These are phyloP conservation scores for Fusarium sp. DNA, from an alignment of 2,329 filamentous ascomycete genomes.

Conservation along the genomic window DNA sequence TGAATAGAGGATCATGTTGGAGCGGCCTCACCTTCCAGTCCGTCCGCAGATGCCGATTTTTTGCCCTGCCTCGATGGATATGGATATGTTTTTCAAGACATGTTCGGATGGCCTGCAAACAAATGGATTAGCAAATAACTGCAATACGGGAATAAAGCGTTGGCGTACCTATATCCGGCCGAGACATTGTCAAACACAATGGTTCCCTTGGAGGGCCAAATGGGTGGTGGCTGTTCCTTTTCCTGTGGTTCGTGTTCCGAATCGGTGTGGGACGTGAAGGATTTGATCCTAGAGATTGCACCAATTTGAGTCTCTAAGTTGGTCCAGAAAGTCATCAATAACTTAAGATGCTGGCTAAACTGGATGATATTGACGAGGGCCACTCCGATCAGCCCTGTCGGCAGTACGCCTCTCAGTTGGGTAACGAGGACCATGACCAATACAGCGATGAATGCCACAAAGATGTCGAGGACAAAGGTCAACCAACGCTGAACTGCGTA, in stretches of 20 bases:
- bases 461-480: constrained; percentile 43
- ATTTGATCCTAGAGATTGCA: constrained; percentile 46
- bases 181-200: constrained; percentile 79
- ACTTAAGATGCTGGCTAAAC: constrained; percentile 50
- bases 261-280: constrained; percentile 31
- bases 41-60: constrained; percentile 40
- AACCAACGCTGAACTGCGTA: constrained; percentile 50
- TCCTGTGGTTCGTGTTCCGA: constrained; percentile 37
- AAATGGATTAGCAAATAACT: background rate
- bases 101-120: background rate
- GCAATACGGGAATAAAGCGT: rapidly evolving
- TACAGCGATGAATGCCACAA: constrained; percentile 41
- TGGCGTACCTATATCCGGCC: constrained; percentile 28
- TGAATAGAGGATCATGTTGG: rapidly evolving
- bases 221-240: constrained; percentile 67
- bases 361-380: constrained; percentile 49
- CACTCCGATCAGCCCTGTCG: constrained; percentile 41
- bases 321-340: constrained; percentile 52
- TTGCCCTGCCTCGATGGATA: constrained; percentile 33
- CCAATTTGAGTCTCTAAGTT: constrained; percentile 50
- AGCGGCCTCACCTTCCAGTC: constrained; percentile 30
- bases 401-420: constrained; percentile 28
- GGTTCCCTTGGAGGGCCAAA: constrained; percentile 87
- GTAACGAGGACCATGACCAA: constrained; percentile 38
- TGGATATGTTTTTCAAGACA: constrained; percentile 20